Evolutionary conservation across 495 filamentous ascomycete genomes (phyloP), one percentile per base, ranked within the genome.

Genomic region (Hyaloscypha hepaticicola): DNA sequence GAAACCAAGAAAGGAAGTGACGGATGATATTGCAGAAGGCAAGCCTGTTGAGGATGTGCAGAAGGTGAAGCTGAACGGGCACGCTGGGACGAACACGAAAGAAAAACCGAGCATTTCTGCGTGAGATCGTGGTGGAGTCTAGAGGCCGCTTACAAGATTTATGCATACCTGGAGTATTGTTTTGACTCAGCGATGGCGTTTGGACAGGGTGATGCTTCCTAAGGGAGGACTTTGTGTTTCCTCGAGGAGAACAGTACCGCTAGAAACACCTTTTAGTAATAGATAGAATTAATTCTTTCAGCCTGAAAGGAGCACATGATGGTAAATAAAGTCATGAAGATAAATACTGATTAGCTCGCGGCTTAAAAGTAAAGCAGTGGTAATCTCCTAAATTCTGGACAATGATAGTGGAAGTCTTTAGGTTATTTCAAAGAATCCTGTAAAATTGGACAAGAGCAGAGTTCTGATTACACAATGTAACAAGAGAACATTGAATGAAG

Each of bases 211-310:
- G 21, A 6, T 53, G 6, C n/a, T 19, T 50, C 19, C n/a, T 50
- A 0, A 24, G 19, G 0, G n/a, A 24, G 7, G 48, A n/a, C 6
- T 50, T 50, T 50, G 19, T 50, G 9, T 21, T n/a, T 50, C 48
- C 7, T 8, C 48, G 19, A 50, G 50, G 26, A 53, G 14, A 14
- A 7, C 21, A 24, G n/a, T 19, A 53, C 26, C 9, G 22, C 8
- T 6, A 7, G 19, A 51, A 24, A 26, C 50, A 25, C n/a, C 11
- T 53, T 9, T 21, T 53, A 53, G 11, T 27, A 24, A 53, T 53
- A 28, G 50, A 53, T 53, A 53, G 16, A 53, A 6, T 24, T 53
- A 53, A 53, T 53, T 5, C 21, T 96, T 26, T 28, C 14, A 45
- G 19, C 38, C 19, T 45, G 38, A 19, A 45, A 45, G 9, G 12